Evolutionary conservation across 805 yeast species (phyloP).

Genomic region (Tetrapisispora taiwanensis): DNA sequence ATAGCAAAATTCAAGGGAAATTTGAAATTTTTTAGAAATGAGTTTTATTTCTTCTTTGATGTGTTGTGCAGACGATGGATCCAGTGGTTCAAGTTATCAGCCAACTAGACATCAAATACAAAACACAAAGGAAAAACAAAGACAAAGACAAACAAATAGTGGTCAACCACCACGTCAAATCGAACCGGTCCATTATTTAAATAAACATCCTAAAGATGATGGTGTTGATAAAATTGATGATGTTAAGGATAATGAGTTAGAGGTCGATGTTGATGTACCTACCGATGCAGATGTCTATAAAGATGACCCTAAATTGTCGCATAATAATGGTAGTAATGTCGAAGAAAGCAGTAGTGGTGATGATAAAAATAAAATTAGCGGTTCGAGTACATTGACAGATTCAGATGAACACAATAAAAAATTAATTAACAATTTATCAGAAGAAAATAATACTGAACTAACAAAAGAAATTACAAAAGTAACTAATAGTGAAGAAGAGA

Average conservation of each 20-base stretch:
- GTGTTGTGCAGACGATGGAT: background rate
- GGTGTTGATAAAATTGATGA: background rate
- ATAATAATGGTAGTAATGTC: background rate
- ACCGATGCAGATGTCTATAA: background rate
- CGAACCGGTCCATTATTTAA: background rate
- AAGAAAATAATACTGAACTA: background rate
- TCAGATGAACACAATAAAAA: background rate
- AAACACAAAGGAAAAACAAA: background rate
- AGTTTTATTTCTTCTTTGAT: slow-evolving; percentile 1
- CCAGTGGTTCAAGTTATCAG: background rate
- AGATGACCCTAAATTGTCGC: background rate
- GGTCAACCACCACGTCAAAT: background rate
- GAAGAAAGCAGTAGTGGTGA: background rate
- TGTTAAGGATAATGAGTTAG: background rate
- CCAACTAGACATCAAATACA: background rate
- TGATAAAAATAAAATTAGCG: background rate
- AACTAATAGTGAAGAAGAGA: background rate
- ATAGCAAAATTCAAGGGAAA: background rate
- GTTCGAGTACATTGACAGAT: background rate
- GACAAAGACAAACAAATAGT: background rate
- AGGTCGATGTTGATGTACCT: background rate
- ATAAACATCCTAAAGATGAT: background rate
- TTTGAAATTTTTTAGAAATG: no score
- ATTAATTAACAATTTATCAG: background rate
- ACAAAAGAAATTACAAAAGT: background rate